Evolutionary conservation across 1,139 yeast species (phyloP).

Genomic region (Blastobotrys elegans): DNA sequence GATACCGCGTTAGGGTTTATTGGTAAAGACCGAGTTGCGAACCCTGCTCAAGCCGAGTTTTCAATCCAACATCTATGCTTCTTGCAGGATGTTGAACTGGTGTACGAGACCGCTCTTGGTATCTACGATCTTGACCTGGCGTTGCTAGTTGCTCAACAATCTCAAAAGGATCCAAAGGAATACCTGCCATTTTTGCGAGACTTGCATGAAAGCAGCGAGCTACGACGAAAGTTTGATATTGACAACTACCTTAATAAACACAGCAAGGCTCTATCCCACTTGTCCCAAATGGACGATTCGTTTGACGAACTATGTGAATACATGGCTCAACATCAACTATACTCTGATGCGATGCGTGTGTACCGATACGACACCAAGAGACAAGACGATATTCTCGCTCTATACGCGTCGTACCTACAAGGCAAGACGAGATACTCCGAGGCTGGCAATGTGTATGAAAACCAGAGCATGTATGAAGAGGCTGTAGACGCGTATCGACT

Average conservation of each 20-base stretch:
- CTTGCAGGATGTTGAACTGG: conserved; percentile 79
- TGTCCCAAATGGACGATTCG: conserved; percentile 47
- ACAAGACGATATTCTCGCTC: conserved; percentile 49
- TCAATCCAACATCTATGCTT: conserved; percentile 81
- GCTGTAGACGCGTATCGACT: conserved; percentile 67
- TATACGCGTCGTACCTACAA: conserved; percentile 60
- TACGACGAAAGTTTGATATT: conserved; percentile 68
- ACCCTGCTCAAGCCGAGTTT: conserved; percentile 41
- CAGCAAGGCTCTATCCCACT: conserved; percentile 63
- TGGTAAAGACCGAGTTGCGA: conserved; percentile 37
- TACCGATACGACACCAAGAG: conserved; percentile 51
- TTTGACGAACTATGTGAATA: conserved; percentile 64
- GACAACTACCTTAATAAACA: conserved; percentile 71
- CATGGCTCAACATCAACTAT: conserved; percentile 68
- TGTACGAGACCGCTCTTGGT: conserved; percentile 77
- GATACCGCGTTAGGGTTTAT: conserved; percentile 66
- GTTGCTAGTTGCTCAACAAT: conserved; percentile 83
- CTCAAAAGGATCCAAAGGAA: conserved; percentile 97
- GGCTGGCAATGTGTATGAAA: conserved; percentile 76
- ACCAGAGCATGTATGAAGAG: conserved; percentile 47
- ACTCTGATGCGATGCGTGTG: conserved; percentile 59
- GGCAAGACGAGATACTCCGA: conserved; percentile 50
- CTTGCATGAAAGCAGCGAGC: conserved; percentile 60
- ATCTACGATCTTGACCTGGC: conserved; percentile 79
- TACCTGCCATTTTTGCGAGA: conserved; percentile 87